Evolutionary conservation across 2,329 filamentous ascomycete species (phyloP), one percentile per base, ranked within the genome.

Genomic region (Neofusicoccum cordaticola): DNA sequence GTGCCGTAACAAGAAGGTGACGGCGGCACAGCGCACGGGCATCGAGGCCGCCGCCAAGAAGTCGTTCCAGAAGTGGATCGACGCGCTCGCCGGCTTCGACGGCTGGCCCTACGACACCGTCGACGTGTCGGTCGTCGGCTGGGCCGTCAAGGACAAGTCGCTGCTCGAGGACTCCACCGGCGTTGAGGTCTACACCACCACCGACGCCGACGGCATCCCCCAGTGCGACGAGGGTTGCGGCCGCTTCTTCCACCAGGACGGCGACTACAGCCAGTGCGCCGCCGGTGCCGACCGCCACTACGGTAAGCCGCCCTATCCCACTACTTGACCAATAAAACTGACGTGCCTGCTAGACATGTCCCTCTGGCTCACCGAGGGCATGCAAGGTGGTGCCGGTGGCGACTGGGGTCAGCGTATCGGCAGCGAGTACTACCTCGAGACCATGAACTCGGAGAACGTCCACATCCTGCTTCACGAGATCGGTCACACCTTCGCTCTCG

Each of bases 401-500:
- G 79, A 82, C 64, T 83, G 80, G 80, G 80, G 80, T n/a, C 79
- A 82, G 68, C 71, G 79, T 3, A 72, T 82, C 22, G 80, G 76
- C 1, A 73, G 72, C 7, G 79, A 82, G 66, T 81, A 81, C 69
- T 81, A 82, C 67, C 72, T 82, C 70, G 60, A 71, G 19, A 71
- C 72, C 12, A 58, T 82, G 1, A 71, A 75, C 17, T 63, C 71
- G 9, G 73, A 75, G 6, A 75, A 78, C 67, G 73, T 79, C 37
- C 80, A 82, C 66, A 82, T 83, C 53, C 75, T 80, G 6, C 75
- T 80, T 15, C 80, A 83, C 65, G 81, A 82, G 58, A 50, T 62
- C 35, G 44, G 45, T 19, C 58, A 62, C 45, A 62, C 58, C 11
- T 34, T 62, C 17, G 58, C 44, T 6, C 58, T 56, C 37, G 45